Evolutionary conservation across 2,329 filamentous ascomycete genomes (phyloP).

Genomic region (Chalaropsis ovoidea): DNA sequence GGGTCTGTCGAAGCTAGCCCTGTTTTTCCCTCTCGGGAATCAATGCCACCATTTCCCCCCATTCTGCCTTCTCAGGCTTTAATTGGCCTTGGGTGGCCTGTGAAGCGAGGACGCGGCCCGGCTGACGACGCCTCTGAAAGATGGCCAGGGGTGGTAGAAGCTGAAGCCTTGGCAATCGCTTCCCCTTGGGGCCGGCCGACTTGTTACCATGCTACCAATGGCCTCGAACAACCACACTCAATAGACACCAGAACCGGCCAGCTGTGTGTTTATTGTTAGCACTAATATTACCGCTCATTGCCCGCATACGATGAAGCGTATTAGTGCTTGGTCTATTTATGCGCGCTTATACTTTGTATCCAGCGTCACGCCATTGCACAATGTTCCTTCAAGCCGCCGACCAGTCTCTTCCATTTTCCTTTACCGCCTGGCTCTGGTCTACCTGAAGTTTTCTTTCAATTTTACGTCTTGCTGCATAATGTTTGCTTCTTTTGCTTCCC

Average conservation of each 20-base stretch:
- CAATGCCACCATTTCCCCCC: background rate
- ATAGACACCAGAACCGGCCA: too few relatives aligned
- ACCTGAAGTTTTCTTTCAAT: background rate
- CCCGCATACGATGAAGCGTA: too few relatives aligned
- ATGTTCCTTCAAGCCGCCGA: background rate
- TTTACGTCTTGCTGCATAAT: background rate
- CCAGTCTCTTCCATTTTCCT: background rate
- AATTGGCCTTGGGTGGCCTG: constrained; percentile 2
- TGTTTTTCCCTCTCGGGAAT: background rate
- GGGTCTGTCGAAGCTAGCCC: background rate
- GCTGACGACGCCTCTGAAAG: constrained; percentile 8
- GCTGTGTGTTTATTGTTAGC: background rate
- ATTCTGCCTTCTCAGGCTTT: constrained; percentile 1
- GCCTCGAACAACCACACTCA: background rate
- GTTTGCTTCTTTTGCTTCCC: background rate
- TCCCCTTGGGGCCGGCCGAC: background rate
- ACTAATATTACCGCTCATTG: too few relatives aligned
- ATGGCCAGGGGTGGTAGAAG: constrained; percentile 1
- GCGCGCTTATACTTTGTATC: background rate
- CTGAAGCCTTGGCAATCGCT: background rate
- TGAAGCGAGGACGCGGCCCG: constrained; percentile 10
- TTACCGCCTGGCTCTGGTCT: too few relatives aligned
- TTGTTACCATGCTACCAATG: background rate
- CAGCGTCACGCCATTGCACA: background rate
- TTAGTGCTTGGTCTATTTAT: too few relatives aligned